A percentile compares a stretch with the other conserved stretches of the same genome.
These are phyloP conservation scores for Alternaria sp. DNA, from an alignment of 2,329 filamentous ascomycete genomes.

Conservation along the genomic window DNA sequence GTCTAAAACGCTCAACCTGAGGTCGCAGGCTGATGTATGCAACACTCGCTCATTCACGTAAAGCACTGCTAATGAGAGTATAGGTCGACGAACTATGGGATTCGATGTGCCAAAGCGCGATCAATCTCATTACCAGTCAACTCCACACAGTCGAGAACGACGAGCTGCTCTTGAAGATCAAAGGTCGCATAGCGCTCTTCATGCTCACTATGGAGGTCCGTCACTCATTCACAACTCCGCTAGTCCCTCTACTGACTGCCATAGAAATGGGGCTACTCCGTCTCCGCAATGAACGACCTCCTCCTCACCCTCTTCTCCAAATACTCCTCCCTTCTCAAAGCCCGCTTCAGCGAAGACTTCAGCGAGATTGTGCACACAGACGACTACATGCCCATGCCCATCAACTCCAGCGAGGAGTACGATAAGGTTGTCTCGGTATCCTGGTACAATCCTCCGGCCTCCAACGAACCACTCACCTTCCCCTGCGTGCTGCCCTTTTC, in stretches of 20 bases:
- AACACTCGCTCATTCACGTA: neutral
- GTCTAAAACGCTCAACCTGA: slow-evolving; percentile 81
- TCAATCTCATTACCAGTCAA: slow-evolving; percentile 80
- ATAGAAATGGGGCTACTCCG: slow-evolving; percentile 87
- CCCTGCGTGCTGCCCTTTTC: slow-evolving; percentile 97
- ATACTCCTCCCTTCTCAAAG: slow-evolving; percentile 89
- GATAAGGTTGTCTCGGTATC: slow-evolving; percentile 95
- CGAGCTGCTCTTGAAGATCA: slow-evolving; percentile 90
- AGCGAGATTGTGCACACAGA: slow-evolving; percentile 90
- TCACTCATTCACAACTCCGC: neutral
- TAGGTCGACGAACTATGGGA: slow-evolving; percentile 98
- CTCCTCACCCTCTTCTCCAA: slow-evolving; percentile 90
- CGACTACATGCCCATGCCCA: slow-evolving; percentile 99
- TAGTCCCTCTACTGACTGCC: slow-evolving; percentile 7
- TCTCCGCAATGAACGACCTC: slow-evolving; percentile 80
- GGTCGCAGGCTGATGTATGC: slow-evolving; percentile 78
- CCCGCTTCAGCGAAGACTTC: slow-evolving; percentile 92
- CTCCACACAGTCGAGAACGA: slow-evolving; percentile 83
- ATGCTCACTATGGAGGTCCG: slow-evolving; percentile 96
- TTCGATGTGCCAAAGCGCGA: slow-evolving; percentile 90
- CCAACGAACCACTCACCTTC: slow-evolving; percentile 70
- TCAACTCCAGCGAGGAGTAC: slow-evolving; percentile 87
- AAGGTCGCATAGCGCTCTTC: slow-evolving; percentile 89
- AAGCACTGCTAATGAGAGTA: slow-evolving; percentile 2
- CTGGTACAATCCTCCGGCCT: slow-evolving; percentile 77